Evolutionary conservation across 495 filamentous ascomycete genomes (phyloP).

Genomic region (Hypoxylon crocopeplum): DNA sequence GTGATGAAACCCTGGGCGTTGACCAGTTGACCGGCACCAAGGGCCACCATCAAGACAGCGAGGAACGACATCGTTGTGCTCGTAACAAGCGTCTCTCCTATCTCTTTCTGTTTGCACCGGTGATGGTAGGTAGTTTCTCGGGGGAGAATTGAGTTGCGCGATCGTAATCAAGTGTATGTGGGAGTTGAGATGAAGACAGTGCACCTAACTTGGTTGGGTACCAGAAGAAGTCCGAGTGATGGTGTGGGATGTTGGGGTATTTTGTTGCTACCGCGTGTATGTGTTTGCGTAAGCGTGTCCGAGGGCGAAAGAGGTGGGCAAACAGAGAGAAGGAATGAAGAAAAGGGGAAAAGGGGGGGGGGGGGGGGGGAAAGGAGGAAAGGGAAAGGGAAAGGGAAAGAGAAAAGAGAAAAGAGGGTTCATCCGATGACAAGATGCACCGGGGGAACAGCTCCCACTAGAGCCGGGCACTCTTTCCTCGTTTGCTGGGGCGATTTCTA

Average conservation of each 20-base stretch:
- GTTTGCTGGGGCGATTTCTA: too few relatives aligned
- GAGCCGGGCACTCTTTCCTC: too few relatives aligned
- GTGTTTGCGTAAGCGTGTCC: too few relatives aligned
- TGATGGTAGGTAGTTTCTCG: not conserved
- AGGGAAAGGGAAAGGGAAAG: not conserved
- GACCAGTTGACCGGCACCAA: slow-evolving; percentile 11
- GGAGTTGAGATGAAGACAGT: not conserved
- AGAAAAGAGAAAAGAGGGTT: not conserved
- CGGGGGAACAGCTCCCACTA: too few relatives aligned
- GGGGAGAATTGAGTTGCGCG: not conserved
- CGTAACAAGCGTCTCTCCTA: not conserved
- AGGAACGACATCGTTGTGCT: slow-evolving; percentile 2
- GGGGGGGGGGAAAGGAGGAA: not conserved
- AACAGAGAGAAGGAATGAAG: not conserved
- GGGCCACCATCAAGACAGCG: not conserved
- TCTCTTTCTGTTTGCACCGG: not conserved
- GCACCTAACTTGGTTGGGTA: too few relatives aligned
- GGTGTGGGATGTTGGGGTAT: too few relatives aligned
- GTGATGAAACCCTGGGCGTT: slow-evolving; percentile 31
- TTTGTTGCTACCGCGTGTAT: too few relatives aligned
- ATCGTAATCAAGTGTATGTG: not conserved
- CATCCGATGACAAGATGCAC: too few relatives aligned
- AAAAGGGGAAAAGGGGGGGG: not conserved
- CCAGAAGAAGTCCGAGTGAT: too few relatives aligned
- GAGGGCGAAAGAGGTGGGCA: too few relatives aligned